Base-by-base conservation (phyloP, 768 basidiomycete species). In the Daedaleopsis nitida region DNA sequence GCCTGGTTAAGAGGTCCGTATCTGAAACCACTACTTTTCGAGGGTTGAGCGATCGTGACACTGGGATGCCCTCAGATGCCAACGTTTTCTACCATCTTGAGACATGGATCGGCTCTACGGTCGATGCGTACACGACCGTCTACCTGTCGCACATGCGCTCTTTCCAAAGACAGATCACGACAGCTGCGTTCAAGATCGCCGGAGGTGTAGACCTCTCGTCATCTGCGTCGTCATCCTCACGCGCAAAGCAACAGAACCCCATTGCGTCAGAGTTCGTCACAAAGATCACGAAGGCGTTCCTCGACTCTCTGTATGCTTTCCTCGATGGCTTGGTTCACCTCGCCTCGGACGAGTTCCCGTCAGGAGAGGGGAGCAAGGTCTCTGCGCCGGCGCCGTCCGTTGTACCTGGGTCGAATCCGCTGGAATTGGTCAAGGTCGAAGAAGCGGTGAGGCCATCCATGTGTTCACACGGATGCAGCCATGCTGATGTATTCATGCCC, bases 261-360 rank as follows among this genome's bases (percentile, higher is more conserved):
- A 77, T 96, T 24, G 79, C 88, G 5, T 75, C 79, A 34, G 83
- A 86, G 3, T 92, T 91, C 62, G 77, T 86, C 32, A 66, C 79
- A 13, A 94, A 90, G 78, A 87, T 96, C 62, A 87, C 86, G 11
- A 89, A 86, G 69, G 85, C 93, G 1, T 97, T 96, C 75, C 71
- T 96, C 67, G 95, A 98, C 69, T 82, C 86, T 0, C 68, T 95
- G 34, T 94, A 96, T 70, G 87, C 87, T 16, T 87, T 96, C 68
- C 76, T 97, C 43, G 94, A 96, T 68, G 94, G 96, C 2, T 75
- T 96, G 54, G 86, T 93, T 19, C 84, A 86, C 47, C 80, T 96
- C 19, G 91, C 92, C 14, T 90, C 82, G 34, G 84, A 89, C 56
- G 89, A 91, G 65, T 83, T 83, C 17, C 82, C 83, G 23, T 74